Conservation (phyloP, 345 rosid genomes). For the Syzygium grande region DNA sequence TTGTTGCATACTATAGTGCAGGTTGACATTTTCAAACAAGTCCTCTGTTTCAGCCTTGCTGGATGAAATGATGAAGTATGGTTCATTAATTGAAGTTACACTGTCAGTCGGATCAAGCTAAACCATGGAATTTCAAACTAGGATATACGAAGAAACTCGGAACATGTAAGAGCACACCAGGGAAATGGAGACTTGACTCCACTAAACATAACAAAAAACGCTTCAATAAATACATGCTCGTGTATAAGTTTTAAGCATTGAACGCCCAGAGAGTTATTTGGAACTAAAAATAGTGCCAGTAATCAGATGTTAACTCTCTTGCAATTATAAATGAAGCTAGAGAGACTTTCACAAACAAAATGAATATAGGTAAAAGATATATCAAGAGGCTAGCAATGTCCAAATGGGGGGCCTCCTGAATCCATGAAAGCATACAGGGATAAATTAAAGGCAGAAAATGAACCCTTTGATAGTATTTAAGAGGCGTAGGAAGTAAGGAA, state of each 20-base stretch:
- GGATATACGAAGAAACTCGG: background rate
- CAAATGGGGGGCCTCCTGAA: background rate
- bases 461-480: background rate
- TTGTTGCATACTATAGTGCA: background rate
- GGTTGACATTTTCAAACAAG: background rate
- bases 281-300: background rate
- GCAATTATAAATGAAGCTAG: background rate
- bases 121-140: background rate
- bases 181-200: background rate
- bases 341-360: background rate
- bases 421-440: background rate
- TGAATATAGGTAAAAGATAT: background rate
- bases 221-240: background rate
- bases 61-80: background rate
- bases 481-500: background rate
- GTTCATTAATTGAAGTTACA: background rate
- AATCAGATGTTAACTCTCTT: background rate
- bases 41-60: background rate
- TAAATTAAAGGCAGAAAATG: background rate
- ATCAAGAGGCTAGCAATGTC: background rate
- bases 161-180: background rate
- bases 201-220: background rate
- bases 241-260: background rate
- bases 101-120: background rate
- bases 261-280: background rate